phyloP scores from a whole-genome alignment of 305 asterid species.

The Fraxinus sp. region DNA sequence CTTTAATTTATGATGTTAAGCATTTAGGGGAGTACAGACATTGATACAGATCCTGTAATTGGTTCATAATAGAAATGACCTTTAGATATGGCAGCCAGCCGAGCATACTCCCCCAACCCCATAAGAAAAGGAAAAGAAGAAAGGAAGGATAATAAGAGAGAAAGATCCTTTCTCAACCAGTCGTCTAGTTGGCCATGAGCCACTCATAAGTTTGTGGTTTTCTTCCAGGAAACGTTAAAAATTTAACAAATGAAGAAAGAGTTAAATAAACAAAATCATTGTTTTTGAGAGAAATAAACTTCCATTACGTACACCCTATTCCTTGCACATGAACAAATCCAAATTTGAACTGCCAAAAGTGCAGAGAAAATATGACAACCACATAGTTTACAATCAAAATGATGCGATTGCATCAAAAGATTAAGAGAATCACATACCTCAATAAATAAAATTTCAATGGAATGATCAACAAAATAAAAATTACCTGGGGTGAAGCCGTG shows the following conservation, averaged over 20 bases:
- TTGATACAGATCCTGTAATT: background rate
- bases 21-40: background rate
- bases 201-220: background rate
- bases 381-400: background rate
- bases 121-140: background rate
- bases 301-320: background rate
- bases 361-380: background rate
- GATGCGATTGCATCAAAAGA: background rate
- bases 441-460: background rate
- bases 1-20: background rate
- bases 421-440: background rate
- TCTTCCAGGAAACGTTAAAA: background rate
- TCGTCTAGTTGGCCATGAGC: background rate
- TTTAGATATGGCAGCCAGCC: background rate
- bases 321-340: background rate
- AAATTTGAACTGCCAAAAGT: background rate
- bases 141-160: background rate
- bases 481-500: constrained; percentile 83
- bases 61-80: background rate
- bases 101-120: background rate
- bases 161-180: background rate
- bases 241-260: background rate
- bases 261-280: background rate
- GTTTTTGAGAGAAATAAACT: background rate
- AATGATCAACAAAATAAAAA: constrained; percentile 9